Base-by-base conservation (phyloP, 768 basidiomycete genomes). In the Russula sp. region DNA sequence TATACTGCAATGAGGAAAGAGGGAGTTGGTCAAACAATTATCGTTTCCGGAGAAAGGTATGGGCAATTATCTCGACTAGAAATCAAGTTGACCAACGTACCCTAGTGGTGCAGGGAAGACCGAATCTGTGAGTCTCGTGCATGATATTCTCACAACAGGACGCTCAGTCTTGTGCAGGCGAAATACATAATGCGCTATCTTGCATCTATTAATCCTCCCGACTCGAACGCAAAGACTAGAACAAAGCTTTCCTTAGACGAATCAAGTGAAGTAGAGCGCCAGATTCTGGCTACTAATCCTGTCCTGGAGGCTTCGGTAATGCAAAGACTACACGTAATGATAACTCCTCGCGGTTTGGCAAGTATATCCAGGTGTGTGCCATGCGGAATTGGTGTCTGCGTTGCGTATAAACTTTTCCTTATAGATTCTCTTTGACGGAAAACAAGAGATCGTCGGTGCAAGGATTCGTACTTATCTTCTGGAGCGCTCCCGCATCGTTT, bases 171-270 rank as follows among this genome's bases (percentile, higher is more conserved):
- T 36, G 61, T 56, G 67, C 71, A 92, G 89, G 91, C 97, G 57
- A 98, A 99, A 79, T 94, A 94, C 79, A 99, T 99, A 76, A 96
- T 99, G 87, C 87, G 97, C 64, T 99, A 98, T 76, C 88, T 99
- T 70, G 97, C 97, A 14, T 98, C 96, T 1, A 94, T 99, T 51
- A 97, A 98, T 68, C 94, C 95, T 67, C 81, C 88, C 34, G 81
- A 85, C 71, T 74, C 81, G 65, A 81, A 78, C 70, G 73, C 81
- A 61, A 85, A 87, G 75, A 73, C 79, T 5, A 90, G 81, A 73
- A 84, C 87, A 10, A 90, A 92, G 71, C 78, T 83, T 57, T 86
- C 89, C 13, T 75, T 90, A 55, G 94, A 90, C 72, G 93, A 89
- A 68, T 90, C 90, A 3, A 94, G 89, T 73, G 97, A 98, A 76